phyloP scores from a whole-genome alignment of 2,329 filamentous ascomycete genomes.

The Trichophaea hybrida region DNA sequence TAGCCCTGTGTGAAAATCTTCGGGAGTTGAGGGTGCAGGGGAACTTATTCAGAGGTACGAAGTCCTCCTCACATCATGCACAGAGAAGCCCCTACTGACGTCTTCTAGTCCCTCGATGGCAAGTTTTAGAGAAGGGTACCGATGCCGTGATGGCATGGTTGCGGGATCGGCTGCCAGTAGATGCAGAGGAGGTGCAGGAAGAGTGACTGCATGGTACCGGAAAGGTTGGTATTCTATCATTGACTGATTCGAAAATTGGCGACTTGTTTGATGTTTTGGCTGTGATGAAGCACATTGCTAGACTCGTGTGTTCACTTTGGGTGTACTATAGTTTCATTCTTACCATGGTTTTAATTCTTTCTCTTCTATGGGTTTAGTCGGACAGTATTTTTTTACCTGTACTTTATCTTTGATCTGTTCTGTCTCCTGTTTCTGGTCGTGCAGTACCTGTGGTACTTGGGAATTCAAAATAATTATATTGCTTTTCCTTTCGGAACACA shows the following conservation, averaged over 20 bases:
- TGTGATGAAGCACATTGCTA: too few relatives aligned
- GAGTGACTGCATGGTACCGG: not conserved
- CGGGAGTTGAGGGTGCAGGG: slow-evolving; percentile 63
- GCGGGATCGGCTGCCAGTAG: slow-evolving; percentile 23
- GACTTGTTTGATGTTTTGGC: not conserved
- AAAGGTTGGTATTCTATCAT: not conserved
- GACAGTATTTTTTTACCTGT: too few relatives aligned
- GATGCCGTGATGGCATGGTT: slow-evolving; percentile 52
- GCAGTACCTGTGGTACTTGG: too few relatives aligned
- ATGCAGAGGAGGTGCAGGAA: not conserved
- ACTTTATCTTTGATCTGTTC: too few relatives aligned
- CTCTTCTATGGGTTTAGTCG: too few relatives aligned
- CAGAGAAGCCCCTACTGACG: not conserved
- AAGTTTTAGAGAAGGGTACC: slow-evolving; percentile 72
- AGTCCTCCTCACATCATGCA: not conserved
- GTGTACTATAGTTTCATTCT: too few relatives aligned
- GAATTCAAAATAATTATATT: too few relatives aligned
- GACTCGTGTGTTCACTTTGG: too few relatives aligned
- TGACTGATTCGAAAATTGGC: not conserved
- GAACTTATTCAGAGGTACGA: slow-evolving; percentile 56
- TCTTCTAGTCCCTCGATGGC: slow-evolving; percentile 56
- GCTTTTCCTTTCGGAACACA: too few relatives aligned
- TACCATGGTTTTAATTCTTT: too few relatives aligned
- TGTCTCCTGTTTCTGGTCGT: too few relatives aligned
- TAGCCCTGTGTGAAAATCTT: slow-evolving; percentile 46